These are phyloP conservation scores for Sophora flavescens DNA, from an alignment of 306 rosid species.

Conservation along the genomic window DNA sequence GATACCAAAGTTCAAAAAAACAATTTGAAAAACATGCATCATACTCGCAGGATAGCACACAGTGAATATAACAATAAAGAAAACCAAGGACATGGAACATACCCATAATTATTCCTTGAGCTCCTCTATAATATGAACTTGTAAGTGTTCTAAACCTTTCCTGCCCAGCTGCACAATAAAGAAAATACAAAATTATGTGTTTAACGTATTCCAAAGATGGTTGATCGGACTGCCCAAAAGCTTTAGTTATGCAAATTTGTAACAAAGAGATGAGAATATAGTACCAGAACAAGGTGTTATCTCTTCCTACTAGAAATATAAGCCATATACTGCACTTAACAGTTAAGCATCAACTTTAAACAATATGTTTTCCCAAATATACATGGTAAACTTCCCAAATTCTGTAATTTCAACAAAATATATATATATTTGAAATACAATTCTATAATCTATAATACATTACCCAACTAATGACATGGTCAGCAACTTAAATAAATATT, in stretches of 20 bases:
- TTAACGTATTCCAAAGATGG: conserved; percentile 31
- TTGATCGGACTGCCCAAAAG: not conserved
- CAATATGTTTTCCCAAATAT: not conserved
- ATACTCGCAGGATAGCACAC: not conserved
- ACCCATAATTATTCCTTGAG: conserved; percentile 92
- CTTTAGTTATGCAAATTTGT: conserved; percentile 20
- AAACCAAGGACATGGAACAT: conserved; percentile 40
- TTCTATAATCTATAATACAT: not conserved
- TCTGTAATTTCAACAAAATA: conserved; percentile 16
- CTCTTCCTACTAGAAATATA: not conserved
- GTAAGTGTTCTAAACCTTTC: conserved; percentile 90
- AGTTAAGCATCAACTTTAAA: not conserved
- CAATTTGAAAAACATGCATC: not conserved
- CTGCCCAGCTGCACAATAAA: conserved; percentile 75
- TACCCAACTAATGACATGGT: not conserved
- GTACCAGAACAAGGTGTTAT: conserved; percentile 7
- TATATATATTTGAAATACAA: not conserved
- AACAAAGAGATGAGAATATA: not conserved
- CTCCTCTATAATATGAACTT: conserved; percentile 91
- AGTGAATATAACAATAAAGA: conserved; percentile 9
- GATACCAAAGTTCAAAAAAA: conserved; percentile 21
- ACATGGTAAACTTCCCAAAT: not conserved
- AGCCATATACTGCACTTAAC: not conserved
- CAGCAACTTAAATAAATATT: not conserved
- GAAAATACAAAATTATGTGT: conserved; percentile 23